A percentile compares a stretch with the other conserved stretches of the same genome.
These are phyloP conservation scores for Piper longum DNA, from an alignment of 164 flowering plant species.

Conservation along the genomic window DNA sequence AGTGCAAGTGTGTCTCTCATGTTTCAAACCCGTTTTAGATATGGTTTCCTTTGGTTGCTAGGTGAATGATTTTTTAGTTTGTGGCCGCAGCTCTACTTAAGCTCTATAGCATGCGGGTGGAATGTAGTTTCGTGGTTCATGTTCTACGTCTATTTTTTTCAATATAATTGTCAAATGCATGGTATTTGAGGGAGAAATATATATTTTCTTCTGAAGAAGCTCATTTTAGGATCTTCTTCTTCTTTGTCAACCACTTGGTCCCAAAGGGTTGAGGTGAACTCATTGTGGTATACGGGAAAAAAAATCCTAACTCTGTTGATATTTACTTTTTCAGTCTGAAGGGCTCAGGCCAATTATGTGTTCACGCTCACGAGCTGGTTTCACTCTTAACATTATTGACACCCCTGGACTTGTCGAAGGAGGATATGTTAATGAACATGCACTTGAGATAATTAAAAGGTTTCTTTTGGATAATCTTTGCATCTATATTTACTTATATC, in stretches of 20 bases:
- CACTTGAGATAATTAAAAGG: constrained; percentile 78
- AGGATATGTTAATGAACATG: constrained; percentile 75
- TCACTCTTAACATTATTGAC: constrained; percentile 72
- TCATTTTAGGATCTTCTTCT: too few relatives aligned
- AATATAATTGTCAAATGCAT: too few relatives aligned
- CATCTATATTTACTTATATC: not conserved
- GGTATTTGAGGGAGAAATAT: too few relatives aligned
- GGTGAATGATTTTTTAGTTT: too few relatives aligned
- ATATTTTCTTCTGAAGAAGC: too few relatives aligned
- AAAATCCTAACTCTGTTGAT: not conserved
- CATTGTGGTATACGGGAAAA: too few relatives aligned
- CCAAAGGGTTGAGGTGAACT: too few relatives aligned
- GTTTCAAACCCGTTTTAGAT: not conserved
- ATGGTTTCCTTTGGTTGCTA: not conserved
- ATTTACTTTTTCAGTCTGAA: constrained; percentile 45
- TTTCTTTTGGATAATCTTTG: constrained; percentile 5
- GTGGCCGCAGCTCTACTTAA: not conserved
- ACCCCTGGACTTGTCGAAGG: constrained; percentile 96
- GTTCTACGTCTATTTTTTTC: too few relatives aligned
- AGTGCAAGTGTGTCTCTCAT: too few relatives aligned
- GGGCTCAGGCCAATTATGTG: constrained; percentile 67
- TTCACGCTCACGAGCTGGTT: constrained; percentile 65
- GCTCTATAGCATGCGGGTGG: too few relatives aligned
- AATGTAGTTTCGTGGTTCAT: too few relatives aligned
- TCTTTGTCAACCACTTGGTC: too few relatives aligned